Evolutionary conservation across 2,329 filamentous ascomycete genomes (phyloP).

Genomic region (Lithohypha guttulata): DNA sequence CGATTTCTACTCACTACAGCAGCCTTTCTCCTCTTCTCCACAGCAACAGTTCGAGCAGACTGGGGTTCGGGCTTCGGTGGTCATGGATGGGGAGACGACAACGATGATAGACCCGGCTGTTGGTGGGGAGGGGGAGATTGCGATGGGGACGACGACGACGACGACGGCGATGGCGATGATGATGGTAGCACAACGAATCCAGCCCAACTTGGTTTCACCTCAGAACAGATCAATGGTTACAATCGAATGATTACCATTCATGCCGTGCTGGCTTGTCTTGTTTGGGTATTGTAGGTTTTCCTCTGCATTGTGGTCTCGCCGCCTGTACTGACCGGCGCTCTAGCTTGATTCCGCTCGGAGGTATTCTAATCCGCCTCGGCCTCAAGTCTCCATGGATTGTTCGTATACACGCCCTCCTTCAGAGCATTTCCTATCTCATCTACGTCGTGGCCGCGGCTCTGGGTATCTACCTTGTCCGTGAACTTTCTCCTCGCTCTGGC

Average conservation of each 20-base stretch:
- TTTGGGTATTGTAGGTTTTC: constrained; percentile 21
- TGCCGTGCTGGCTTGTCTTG: constrained; percentile 22
- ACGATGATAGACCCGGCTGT: constrained; percentile 4
- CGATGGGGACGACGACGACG: constrained; percentile 1
- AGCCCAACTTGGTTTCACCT: constrained; percentile 1
- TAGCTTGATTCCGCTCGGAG: constrained; percentile 17
- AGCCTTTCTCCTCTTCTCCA: neutral
- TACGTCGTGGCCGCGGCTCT: constrained; percentile 24
- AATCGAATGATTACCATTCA: constrained; percentile 20
- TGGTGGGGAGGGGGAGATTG: neutral
- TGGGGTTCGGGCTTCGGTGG: neutral
- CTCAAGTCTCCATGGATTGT: constrained; percentile 14
- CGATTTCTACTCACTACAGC: constrained; percentile 2
- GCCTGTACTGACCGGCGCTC: constrained; percentile 21
- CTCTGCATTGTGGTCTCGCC: constrained; percentile 20
- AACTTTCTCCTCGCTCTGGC: constrained; percentile 16
- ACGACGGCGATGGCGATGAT: constrained; percentile 9
- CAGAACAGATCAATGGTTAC: constrained; percentile 11
- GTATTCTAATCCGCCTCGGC: constrained; percentile 6
- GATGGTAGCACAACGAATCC: constrained; percentile 7
- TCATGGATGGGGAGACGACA: neutral
- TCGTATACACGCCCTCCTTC: constrained; percentile 22
- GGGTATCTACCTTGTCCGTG: constrained; percentile 24
- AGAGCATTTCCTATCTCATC: constrained; percentile 23
- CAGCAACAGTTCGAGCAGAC: neutral